phyloP scores from a whole-genome alignment of 495 filamentous ascomycete species.

The Aspergillus saccharolyticus region DNA sequence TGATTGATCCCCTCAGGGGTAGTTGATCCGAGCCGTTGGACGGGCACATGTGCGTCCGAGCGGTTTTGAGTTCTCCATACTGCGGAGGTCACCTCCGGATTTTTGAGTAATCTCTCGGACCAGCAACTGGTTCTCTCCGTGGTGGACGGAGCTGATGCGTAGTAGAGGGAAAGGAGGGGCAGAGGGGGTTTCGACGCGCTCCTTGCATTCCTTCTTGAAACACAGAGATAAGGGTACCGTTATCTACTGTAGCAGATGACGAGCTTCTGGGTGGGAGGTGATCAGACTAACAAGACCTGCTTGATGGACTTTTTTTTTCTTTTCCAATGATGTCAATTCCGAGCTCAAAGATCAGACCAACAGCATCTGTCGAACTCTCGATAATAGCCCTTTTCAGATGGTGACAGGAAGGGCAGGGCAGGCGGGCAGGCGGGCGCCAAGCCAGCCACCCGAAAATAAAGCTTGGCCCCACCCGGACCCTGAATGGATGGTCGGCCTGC shows the following conservation, averaged over 20 bases:
- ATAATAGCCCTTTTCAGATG: not conserved
- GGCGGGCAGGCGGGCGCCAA: not conserved
- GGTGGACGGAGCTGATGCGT: not conserved
- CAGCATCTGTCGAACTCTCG: not conserved
- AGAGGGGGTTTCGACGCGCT: not conserved
- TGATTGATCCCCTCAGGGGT: not conserved
- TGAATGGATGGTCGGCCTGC: not conserved
- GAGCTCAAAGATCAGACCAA: not conserved
- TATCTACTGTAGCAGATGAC: not conserved
- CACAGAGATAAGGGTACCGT: not conserved
- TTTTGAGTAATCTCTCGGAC: not conserved
- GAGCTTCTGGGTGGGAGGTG: not conserved
- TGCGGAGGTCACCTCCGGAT: not conserved
- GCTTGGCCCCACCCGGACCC: not conserved
- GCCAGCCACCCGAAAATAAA: not conserved
- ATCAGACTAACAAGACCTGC: not conserved
- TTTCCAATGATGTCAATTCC: not conserved
- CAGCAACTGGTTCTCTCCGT: not conserved
- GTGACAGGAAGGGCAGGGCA: not conserved
- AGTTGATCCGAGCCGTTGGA: not conserved
- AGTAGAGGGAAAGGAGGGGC: not conserved
- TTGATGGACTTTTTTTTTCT: not conserved
- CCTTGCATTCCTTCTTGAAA: not conserved
- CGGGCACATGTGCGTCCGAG: not conserved
- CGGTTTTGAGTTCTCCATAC: not conserved